phyloP scores from a whole-genome alignment of 306 rosid genomes.

The Crotalaria pallida region DNA sequence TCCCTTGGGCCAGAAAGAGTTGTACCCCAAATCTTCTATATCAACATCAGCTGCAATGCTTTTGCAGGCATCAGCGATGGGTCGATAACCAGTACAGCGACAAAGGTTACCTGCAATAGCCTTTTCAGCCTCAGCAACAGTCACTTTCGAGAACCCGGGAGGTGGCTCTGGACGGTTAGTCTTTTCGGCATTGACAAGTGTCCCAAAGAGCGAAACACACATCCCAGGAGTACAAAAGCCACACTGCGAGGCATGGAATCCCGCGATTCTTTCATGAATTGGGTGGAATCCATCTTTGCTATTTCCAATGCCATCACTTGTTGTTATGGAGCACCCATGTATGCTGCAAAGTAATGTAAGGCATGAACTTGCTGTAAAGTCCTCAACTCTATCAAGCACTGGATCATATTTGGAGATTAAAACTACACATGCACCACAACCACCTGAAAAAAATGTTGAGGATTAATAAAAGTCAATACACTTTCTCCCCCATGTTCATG shows the following conservation, averaged over 20 bases:
- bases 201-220: conserved; percentile 67
- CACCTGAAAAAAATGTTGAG: conserved; percentile 47
- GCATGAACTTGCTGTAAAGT: conserved; percentile 68
- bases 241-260: conserved; percentile 88
- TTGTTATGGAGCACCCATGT: conserved; percentile 65
- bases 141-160: conserved; percentile 65
- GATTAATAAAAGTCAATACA: not conserved
- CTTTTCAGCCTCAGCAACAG: conserved; percentile 64
- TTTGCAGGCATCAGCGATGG: conserved; percentile 91
- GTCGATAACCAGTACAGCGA: conserved; percentile 84
- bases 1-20: conserved; percentile 70
- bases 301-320: conserved; percentile 86
- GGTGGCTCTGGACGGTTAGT: conserved; percentile 43
- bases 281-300: conserved; percentile 73
- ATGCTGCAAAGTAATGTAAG: conserved; percentile 73
- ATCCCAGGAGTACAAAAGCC: conserved; percentile 94
- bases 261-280: conserved; percentile 72
- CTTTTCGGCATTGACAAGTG: conserved; percentile 73
- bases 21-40: conserved; percentile 84
- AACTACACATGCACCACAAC: conserved; percentile 93
- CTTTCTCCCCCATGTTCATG: not conserved
- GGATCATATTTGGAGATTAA: conserved; percentile 71
- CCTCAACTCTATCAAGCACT: conserved; percentile 48
- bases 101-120: conserved; percentile 85
- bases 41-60: conserved; percentile 84